Evolutionary conservation across 2,329 filamentous ascomycete species (phyloP), one percentile per base, ranked within the genome.

Genomic region (Bisporella sp.): DNA sequence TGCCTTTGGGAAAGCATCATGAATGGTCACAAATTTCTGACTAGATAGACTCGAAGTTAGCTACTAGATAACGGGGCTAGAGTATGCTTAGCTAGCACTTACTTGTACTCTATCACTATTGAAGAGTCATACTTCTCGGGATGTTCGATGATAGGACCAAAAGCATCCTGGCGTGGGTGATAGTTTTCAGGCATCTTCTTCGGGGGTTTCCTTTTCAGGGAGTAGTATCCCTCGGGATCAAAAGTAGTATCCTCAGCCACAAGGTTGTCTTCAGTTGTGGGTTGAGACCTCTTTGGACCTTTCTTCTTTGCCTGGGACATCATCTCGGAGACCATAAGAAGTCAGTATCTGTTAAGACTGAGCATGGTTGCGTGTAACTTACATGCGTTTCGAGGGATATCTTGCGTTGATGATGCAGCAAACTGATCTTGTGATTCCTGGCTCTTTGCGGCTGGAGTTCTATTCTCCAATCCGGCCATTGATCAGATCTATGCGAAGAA

Each of bases 1-100:
- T 4, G 87, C 81, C 68, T 97, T 99, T 6, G 93, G 91, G 64
- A 82, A 99, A 54, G 82, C 73, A 70, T 99, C 93, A 59, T 84
- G 77, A 66, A 97, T 87, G 21, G 21, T 21, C 21, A 21, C 21
- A 21, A 21, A 21, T 21, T 21, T 21, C 21, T 21, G 21, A 21
- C 21, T 21, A 21, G 21, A 21, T 21, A 21, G 21, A 21, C 21
- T 2, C 21, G 21, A 21, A 21, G 21, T 21, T 21, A 21, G 21
- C 21, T 21, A 21, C 21, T 21, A 21, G 21, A 21, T 21, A 21
- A 21, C 21, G 3, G 21, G 21, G 21, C 3, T 3, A 21, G 21
- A 21, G 21, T 21, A 21, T 21, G 21, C 21, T 21, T 3, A 21
- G 21, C 21, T 3, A 21, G 21, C 21, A 21, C 21, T 21, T 21